These are phyloP conservation scores for Nadsonia fulvescens DNA, from an alignment of 805 yeast genomes.

Conservation along the genomic window DNA sequence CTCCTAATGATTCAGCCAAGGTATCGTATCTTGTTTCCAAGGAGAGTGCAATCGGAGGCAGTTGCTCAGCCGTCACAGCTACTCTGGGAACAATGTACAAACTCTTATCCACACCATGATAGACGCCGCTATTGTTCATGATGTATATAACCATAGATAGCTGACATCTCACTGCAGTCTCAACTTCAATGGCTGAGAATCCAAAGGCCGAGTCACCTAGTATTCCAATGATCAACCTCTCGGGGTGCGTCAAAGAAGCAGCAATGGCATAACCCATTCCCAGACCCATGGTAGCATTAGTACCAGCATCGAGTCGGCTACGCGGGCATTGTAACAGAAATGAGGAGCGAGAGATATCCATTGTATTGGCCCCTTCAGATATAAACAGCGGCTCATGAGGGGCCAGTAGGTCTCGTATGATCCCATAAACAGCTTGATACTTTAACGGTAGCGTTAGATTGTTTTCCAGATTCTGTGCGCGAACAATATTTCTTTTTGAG, in stretches of 20 bases:
- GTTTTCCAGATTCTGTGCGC: conserved; percentile 17
- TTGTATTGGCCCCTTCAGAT: conserved; percentile 63
- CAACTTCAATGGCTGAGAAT: conserved; percentile 55
- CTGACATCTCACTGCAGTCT: conserved; percentile 39
- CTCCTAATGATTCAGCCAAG: conserved; percentile 39
- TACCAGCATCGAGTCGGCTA: conserved; percentile 50
- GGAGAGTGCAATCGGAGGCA: conserved; percentile 45
- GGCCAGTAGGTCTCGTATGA: conserved; percentile 24
- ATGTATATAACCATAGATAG: conserved; percentile 40
- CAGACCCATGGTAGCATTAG: conserved; percentile 64
- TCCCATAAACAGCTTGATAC: conserved; percentile 37
- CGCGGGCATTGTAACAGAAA: conserved; percentile 36
- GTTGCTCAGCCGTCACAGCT: conserved; percentile 12
- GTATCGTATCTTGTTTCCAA: conserved; percentile 38
- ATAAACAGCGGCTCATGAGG: conserved; percentile 21
- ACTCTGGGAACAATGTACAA: too few species aligned
- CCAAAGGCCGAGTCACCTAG: conserved; percentile 73
- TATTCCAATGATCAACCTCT: conserved; percentile 32
- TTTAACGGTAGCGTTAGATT: conserved; percentile 18
- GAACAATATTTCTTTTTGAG: conserved; percentile 17
- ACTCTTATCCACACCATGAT: conserved; percentile 35
- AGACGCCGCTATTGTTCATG: conserved; percentile 62
- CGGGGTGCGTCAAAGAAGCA: conserved; percentile 30
- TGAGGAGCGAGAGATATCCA: conserved; percentile 51
- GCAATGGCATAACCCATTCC: conserved; percentile 58